Conservation (phyloP, 768 basidiomycete species). For the Xerocomus potaroensis region DNA sequence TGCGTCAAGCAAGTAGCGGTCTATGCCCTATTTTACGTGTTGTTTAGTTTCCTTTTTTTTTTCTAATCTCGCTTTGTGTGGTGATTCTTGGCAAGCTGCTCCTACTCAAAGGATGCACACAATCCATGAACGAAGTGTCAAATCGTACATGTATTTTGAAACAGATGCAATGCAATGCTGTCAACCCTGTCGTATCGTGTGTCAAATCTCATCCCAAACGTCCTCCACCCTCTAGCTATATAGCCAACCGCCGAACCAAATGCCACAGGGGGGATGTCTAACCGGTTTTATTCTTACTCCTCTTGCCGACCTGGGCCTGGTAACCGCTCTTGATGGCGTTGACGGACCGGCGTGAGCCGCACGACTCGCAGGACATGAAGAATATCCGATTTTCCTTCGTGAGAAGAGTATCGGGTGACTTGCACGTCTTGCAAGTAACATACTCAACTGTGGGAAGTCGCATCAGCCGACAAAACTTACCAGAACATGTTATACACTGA, state of each 20-base stretch:
- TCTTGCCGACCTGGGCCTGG: constrained; percentile 91
- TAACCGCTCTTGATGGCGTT: constrained; percentile 98
- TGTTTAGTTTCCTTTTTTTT: constrained; percentile 9
- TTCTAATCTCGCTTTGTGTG: constrained; percentile 12
- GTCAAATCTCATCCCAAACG: too few species aligned
- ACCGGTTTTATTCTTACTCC: constrained; percentile 77
- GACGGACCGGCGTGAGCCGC: constrained; percentile 87
- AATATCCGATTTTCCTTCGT: constrained; percentile 98
- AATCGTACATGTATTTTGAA: constrained; percentile 21
- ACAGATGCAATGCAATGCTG: constrained; percentile 18
- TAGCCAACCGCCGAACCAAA: neutral
- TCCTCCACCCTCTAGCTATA: too few species aligned
- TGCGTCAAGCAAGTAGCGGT: neutral
- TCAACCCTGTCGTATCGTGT: constrained; percentile 10
- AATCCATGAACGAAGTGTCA: neutral
- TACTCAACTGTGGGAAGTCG: constrained; percentile 70
- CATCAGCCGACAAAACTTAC: neutral
- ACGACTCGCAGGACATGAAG: constrained; percentile 93
- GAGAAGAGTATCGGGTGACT: constrained; percentile 94
- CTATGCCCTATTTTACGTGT: constrained; percentile 13
- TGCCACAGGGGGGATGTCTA: constrained; percentile 31
- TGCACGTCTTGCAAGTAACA: constrained; percentile 99
- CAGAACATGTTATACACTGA: constrained; percentile 37
- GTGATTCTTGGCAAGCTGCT: neutral
- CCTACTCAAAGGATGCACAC: constrained; percentile 6